Conservation (phyloP, 768 basidiomycete genomes). For the Lyophyllum shimeji region DNA sequence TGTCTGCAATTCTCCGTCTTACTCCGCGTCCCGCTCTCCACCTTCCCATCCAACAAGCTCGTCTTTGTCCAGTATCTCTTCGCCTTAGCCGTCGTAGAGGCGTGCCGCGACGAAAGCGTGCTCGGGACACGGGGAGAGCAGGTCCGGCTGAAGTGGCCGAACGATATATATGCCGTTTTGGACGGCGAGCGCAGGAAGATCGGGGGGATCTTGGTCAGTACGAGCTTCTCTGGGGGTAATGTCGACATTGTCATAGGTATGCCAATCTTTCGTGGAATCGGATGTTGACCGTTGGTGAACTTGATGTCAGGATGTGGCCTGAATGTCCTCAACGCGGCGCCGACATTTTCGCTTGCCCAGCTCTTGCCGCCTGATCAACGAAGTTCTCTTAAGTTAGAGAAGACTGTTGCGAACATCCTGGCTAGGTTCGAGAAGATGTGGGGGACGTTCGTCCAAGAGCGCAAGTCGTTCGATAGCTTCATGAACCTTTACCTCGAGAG, state of each 20-base stretch:
- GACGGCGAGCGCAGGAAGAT: conserved; percentile 68
- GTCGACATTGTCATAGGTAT: conserved; percentile 82
- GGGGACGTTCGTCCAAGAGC: conserved; percentile 60
- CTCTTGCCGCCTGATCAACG: conserved; percentile 42
- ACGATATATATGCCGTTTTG: conserved; percentile 83
- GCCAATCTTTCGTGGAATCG: not conserved
- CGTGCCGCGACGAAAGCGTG: conserved; percentile 62
- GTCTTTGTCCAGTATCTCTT: conserved; percentile 96
- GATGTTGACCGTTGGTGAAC: not conserved
- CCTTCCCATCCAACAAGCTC: conserved; percentile 60
- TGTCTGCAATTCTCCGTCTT: conserved; percentile 85
- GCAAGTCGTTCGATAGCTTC: conserved; percentile 80
- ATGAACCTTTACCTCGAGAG: conserved; percentile 72
- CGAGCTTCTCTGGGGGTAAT: conserved; percentile 69
- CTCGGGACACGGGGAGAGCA: conserved; percentile 51
- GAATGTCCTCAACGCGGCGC: conserved; percentile 80
- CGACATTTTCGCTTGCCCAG: conserved; percentile 80
- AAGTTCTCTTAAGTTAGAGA: conserved; percentile 61
- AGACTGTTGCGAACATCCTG: conserved; percentile 72
- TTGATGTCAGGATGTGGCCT: conserved; percentile 74
- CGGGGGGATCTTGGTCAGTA: conserved; percentile 91
- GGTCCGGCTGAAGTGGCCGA: conserved; percentile 93
- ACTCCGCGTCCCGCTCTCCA: conserved; percentile 53
- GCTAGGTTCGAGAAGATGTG: conserved; percentile 79
- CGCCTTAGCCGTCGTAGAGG: conserved; percentile 86